Base-by-base conservation (phyloP, 2,329 filamentous ascomycete species). In the Bipolaris bicolor region DNA sequence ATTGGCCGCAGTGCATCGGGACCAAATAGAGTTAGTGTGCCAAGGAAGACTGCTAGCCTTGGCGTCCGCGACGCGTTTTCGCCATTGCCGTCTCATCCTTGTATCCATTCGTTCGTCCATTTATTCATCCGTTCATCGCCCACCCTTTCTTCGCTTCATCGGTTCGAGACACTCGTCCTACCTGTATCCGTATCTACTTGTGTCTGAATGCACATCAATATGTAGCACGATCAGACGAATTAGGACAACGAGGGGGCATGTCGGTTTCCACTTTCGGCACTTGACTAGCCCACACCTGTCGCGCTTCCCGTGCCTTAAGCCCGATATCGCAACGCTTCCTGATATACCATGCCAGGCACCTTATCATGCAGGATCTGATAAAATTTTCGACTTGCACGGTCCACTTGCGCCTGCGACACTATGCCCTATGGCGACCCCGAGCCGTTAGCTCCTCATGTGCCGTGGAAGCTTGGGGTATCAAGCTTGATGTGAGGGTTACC, bases 351-450 rank as follows among this genome's bases (percentile, higher is more conserved):
- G 29, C 4, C 13, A 6, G 15, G 4, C 26, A 33, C 36, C 31
- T 52, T 52, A 52, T 52, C 49, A 33, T 9, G 49, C 49, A 46
- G 41, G 31, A 52, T 52, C 49, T 52, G 49, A 52, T 45, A 45
- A 52, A 52, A 52, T 37, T 46, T 45, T 52, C 41, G 43, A 20
- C 24, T 22, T 34, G 20, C 31, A 37, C 41, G 49, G 20, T 45
- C 49, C 40, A 36, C 26, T 6, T 22, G 31, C 20, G 22, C 20
- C 15, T 36, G 24, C 20, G 20, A 31, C n/a, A 43, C 40, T 24
- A 46, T 22, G 15, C 15, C 22, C 18, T 26, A 22, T 15, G 22
- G 22, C 20, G 34, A 26, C 13, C 10, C 6, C n/a, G 11, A 33
- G 3, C 26, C 10, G 4, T 13, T 15, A 13, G 43, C 10, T 16